Evolutionary conservation across 2,329 filamentous ascomycete genomes (phyloP).

Genomic region (Monosporascus sp.): DNA sequence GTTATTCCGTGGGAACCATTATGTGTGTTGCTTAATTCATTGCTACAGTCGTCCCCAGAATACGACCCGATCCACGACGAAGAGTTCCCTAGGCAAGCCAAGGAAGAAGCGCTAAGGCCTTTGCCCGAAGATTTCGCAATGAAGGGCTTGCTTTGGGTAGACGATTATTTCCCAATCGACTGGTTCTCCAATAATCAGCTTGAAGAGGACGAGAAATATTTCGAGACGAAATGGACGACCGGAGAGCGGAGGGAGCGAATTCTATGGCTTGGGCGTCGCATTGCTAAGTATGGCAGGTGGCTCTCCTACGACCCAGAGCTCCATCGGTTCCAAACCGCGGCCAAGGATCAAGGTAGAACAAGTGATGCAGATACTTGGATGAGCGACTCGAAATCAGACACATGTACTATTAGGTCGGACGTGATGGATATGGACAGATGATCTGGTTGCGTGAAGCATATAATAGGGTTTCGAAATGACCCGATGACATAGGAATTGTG

Average conservation of each 20-base stretch:
- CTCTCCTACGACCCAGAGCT: conserved; percentile 36
- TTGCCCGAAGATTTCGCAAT: conserved; percentile 66
- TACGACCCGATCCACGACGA: conserved; percentile 33
- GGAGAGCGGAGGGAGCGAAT: conserved; percentile 49
- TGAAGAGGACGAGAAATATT: conserved; percentile 62
- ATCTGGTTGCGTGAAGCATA: too few species aligned
- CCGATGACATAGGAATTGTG: too few species aligned
- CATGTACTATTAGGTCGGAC: too few species aligned
- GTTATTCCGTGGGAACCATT: conserved; percentile 50
- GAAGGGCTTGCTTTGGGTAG: conserved; percentile 56
- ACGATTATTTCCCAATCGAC: conserved; percentile 50
- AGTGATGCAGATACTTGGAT: too few species aligned
- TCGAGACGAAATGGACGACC: conserved; percentile 56
- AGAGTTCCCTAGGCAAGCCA: conserved; percentile 42
- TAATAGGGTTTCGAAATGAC: too few species aligned
- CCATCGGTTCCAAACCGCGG: conserved; percentile 34
- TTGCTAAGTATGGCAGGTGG: conserved; percentile 39
- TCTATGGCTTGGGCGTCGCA: conserved; percentile 49
- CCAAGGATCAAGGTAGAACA: conserved; percentile 1
- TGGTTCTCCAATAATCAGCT: conserved; percentile 56
- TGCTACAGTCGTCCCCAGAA: conserved; percentile 24
- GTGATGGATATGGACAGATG: too few species aligned
- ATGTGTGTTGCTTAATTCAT: conserved; percentile 33
- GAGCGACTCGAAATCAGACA: too few species aligned
- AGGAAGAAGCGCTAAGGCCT: conserved; percentile 42